A percentile compares a stretch with the other conserved stretches of the same genome.
Conservation (phyloP, 306 rosid genomes). For the Glycine soja region DNA sequence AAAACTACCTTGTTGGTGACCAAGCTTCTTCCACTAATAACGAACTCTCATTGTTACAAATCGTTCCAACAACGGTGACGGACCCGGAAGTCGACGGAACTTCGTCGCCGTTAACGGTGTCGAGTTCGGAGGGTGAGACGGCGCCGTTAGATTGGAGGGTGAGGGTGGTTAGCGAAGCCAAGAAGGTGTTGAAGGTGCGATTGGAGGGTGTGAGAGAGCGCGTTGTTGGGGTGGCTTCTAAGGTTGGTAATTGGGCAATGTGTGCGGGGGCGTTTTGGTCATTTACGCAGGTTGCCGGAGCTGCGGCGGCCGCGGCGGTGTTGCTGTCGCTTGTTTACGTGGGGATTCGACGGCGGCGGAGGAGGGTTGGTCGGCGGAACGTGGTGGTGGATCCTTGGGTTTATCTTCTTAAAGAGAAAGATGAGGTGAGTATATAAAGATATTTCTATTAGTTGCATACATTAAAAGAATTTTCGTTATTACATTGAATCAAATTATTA, state of each 20-base stretch:
- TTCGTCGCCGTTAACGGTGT: constrained; percentile 23
- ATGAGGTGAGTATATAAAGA: constrained; percentile 56
- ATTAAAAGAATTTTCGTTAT: no score
- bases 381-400: constrained; percentile 41
- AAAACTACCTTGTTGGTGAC: constrained; percentile 38
- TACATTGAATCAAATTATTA: no score
- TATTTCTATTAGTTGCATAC: no score
- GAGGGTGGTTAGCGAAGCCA: constrained; percentile 37
- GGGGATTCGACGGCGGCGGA: constrained; percentile 47
- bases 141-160: constrained; percentile 34
- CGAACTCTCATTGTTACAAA: constrained; percentile 9
- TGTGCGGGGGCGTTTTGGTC: constrained; percentile 55
- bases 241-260: constrained; percentile 35
- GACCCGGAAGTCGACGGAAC: constrained; percentile 32
- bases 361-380: constrained; percentile 27
- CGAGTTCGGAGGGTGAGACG: background rate
- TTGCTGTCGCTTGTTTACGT: constrained; percentile 39
- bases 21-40: constrained; percentile 29
- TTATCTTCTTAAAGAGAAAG: constrained; percentile 59
- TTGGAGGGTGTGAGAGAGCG: constrained; percentile 48
- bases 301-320: constrained; percentile 40
- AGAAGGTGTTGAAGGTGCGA: constrained; percentile 49
- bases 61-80: background rate
- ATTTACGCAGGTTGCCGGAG: constrained; percentile 50
- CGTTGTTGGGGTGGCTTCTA: constrained; percentile 38